phyloP scores from a whole-genome alignment of 1,284 basidiomycete genomes.

The Trametes hirsuta region DNA sequence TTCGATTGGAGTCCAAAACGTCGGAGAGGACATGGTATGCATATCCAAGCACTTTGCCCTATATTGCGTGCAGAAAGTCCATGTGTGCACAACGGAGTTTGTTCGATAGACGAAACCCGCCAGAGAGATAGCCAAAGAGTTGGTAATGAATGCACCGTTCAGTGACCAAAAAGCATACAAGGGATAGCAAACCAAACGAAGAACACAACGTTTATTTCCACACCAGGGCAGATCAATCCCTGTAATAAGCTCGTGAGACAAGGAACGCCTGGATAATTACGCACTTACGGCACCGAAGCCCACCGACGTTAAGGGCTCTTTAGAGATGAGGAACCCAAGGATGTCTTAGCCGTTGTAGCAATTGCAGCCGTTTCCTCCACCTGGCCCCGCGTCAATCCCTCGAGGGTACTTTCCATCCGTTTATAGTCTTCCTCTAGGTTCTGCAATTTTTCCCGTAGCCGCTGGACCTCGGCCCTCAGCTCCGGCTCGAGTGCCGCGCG shows the following conservation, averaged over 20 bases:
- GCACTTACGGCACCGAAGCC: neutral
- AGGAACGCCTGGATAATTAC: neutral
- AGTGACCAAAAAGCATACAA: too few relatives aligned
- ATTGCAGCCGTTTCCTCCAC: constrained; percentile 21
- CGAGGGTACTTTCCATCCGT: constrained; percentile 26
- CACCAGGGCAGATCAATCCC: too few relatives aligned
- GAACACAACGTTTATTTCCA: too few relatives aligned
- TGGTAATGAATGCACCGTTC: too few relatives aligned
- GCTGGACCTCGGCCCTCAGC: constrained; percentile 31
- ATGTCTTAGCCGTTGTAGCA: neutral
- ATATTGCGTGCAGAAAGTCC: too few relatives aligned
- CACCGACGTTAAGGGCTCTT: neutral
- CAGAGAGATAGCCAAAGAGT: too few relatives aligned
- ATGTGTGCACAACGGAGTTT: too few relatives aligned
- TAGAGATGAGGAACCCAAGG: neutral
- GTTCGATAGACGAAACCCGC: too few relatives aligned
- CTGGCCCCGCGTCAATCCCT: constrained; percentile 27
- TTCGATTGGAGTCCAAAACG: too few relatives aligned
- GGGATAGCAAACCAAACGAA: too few relatives aligned
- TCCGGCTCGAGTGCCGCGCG: constrained; percentile 57
- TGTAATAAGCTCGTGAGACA: neutral
- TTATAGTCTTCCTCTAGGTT: constrained; percentile 27
- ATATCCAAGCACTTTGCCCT: too few relatives aligned
- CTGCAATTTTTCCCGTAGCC: constrained; percentile 29
- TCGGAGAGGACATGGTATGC: too few relatives aligned